These are phyloP conservation scores for Russula sp. DNA, from an alignment of 768 basidiomycete species.

Conservation along the genomic window DNA sequence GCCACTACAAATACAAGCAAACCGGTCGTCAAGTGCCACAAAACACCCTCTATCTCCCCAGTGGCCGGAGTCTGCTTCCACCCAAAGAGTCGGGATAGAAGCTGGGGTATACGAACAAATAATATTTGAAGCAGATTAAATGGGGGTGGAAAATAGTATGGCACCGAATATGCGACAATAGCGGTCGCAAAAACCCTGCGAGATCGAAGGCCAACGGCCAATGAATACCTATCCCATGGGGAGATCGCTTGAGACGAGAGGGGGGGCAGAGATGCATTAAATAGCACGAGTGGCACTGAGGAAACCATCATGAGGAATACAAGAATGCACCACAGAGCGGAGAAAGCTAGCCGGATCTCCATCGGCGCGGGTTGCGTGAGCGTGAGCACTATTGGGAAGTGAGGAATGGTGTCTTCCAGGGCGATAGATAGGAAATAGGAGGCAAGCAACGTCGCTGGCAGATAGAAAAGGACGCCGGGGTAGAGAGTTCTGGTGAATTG, in stretches of 20 bases:
- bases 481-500: conserved; percentile 35
- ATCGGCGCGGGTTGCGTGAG: conserved; percentile 34
- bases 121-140: conserved; percentile 40
- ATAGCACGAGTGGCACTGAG: conserved; percentile 33
- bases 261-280: conserved; percentile 26
- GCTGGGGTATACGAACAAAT: conserved; percentile 22
- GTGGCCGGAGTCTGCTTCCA: conserved; percentile 16
- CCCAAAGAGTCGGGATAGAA: conserved; percentile 24
- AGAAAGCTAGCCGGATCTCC: conserved; percentile 42
- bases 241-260: conserved; percentile 2
- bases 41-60: conserved; percentile 28
- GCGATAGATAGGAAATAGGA: conserved; percentile 44
- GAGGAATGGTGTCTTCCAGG: conserved; percentile 33
- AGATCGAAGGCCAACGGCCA: conserved; percentile 38
- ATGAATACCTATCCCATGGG: conserved; percentile 48
- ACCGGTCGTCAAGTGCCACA: conserved; percentile 42
- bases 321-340: conserved; percentile 34
- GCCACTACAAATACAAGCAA: conserved; percentile 32
- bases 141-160: conserved; percentile 45
- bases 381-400: conserved; percentile 22
- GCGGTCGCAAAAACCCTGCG: conserved; percentile 37
- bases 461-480: conserved; percentile 42
- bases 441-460: conserved; percentile 42
- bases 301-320: conserved; percentile 33
- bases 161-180: conserved; percentile 31